Evolutionary conservation across 768 basidiomycete genomes (phyloP).

Genomic region (Tephrocybe sp.): DNA sequence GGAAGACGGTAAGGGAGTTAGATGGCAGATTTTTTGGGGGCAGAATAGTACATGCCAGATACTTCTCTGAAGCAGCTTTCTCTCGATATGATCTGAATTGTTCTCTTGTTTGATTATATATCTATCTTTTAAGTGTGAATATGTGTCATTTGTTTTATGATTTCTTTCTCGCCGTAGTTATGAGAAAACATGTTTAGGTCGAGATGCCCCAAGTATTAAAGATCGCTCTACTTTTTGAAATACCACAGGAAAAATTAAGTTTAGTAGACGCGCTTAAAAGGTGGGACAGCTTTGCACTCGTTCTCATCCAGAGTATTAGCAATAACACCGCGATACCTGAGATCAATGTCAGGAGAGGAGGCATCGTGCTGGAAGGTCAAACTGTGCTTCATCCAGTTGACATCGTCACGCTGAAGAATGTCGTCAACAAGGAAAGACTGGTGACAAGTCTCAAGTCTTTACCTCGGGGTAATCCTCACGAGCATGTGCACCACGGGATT

Average conservation of each 20-base stretch:
- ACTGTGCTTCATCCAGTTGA: conserved; percentile 93
- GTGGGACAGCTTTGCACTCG: conserved; percentile 96
- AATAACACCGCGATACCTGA: conserved; percentile 89
- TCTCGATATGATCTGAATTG: conserved; percentile 46
- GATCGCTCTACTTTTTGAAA: conserved; percentile 4
- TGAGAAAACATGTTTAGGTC: conserved; percentile 3
- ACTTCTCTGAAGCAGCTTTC: conserved; percentile 68
- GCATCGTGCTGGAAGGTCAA: conserved; percentile 88
- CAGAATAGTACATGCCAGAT: conserved; percentile 74
- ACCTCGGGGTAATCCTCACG: conserved; percentile 98
- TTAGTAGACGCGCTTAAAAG: conserved; percentile 96
- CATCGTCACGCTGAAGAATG: conserved; percentile 75
- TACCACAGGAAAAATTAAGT: not conserved
- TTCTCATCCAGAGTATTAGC: conserved; percentile 86
- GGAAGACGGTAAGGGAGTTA: conserved; percentile 92
- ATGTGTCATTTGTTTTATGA: conserved; percentile 14
- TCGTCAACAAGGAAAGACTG: not conserved
- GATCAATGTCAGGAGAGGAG: conserved; percentile 75
- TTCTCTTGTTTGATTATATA: conserved; percentile 26
- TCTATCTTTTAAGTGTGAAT: not conserved
- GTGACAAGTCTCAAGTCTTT: conserved; percentile 18
- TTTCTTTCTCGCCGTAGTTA: conserved; percentile 6
- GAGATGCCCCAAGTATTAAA: conserved; percentile 4
- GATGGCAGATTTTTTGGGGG: conserved; percentile 95
- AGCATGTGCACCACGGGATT: conserved; percentile 97